A percentile compares a stretch with the other conserved stretches of the same genome.
Conservation (phyloP, 2,329 filamentous ascomycete species). For the Monosporascus sp. region DNA sequence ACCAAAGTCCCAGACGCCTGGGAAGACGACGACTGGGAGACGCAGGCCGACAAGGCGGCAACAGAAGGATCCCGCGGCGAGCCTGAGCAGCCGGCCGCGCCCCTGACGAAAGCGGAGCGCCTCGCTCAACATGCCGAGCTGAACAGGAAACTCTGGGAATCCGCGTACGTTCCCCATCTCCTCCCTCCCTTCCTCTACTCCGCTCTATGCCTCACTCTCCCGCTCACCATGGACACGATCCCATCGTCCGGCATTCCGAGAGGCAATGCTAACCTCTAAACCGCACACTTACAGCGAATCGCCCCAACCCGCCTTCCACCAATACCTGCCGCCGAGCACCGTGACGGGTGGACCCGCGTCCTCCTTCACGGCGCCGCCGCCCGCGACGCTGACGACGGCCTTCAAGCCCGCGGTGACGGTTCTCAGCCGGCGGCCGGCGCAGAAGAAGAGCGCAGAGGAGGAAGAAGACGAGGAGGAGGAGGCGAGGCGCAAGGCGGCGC, state of each 20-base stretch:
- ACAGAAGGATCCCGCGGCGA: slow-evolving; percentile 29
- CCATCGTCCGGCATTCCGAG: too few relatives aligned
- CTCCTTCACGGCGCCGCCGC: slow-evolving; percentile 50
- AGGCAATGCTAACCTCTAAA: too few relatives aligned
- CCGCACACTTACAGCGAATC: slow-evolving; percentile 55
- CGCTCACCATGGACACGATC: neutral
- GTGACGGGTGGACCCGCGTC: slow-evolving; percentile 40
- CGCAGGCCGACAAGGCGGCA: slow-evolving; percentile 58
- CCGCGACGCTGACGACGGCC: slow-evolving; percentile 49
- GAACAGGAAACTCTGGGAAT: slow-evolving; percentile 83
- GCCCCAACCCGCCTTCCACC: slow-evolving; percentile 64
- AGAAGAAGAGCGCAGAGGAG: slow-evolving; percentile 27
- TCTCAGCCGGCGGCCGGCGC: slow-evolving; percentile 72
- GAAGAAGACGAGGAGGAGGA: slow-evolving; percentile 58
- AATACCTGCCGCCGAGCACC: slow-evolving; percentile 64
- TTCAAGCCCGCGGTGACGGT: slow-evolving; percentile 83
- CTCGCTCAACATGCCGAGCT: slow-evolving; percentile 75
- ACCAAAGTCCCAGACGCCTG: slow-evolving; percentile 66
- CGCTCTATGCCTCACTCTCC: neutral
- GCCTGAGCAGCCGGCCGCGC: slow-evolving; percentile 30
- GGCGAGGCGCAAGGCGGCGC: slow-evolving; percentile 43
- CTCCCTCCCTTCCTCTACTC: neutral
- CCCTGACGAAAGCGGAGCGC: slow-evolving; percentile 67
- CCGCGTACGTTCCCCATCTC: slow-evolving; percentile 56
- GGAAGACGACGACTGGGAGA: slow-evolving; percentile 85